Base-by-base conservation (phyloP, 2,329 filamentous ascomycete genomes). In the Zasmidium angulare region DNA sequence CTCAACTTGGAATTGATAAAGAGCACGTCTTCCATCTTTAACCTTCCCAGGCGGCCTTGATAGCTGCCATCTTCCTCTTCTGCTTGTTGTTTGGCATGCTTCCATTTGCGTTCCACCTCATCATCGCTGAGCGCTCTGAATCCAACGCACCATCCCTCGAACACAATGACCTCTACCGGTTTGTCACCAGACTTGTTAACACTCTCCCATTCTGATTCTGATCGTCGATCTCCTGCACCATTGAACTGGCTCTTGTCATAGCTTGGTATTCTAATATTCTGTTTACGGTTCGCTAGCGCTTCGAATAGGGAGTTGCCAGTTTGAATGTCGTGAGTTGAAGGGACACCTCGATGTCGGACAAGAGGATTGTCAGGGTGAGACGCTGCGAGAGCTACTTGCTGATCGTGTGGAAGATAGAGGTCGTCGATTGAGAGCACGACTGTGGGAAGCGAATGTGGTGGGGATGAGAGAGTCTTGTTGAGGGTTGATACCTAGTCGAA, bases 81-180 rank as follows among this genome's bases (percentile, higher is more conserved):
- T 73, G 84, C 72, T 72, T 84, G 74, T 72, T 81, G 66, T 52
- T 73, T 72, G 2, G 82, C 82, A 26, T 76, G 76, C 54, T 78
- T 75, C 73, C 84, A 84, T 61, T 81, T 83, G 70, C 79, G 78
- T 66, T 81, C 81, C 2, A 86, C 72, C 24, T 81, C 79, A 2
- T 84, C 72, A 3, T 82, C 79, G n/a, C 77, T 68, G 12, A 93
- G 74, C 0, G 88, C 75, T 4, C 87, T 85, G 76, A 96, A 96
- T 2, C 91, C 93, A 12, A 96, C 86, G 73, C 89, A 95, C 93
- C 92, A 96, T 19, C 93, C 92, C 74, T 97, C 92, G 63, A 96
- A 87, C 53, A 96, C 84, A 21, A 96, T 82, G 6, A 93, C 85
- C 53, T 83, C 80, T 1, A 85, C 76, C 20, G 61, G 55, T 55